phyloP scores from a whole-genome alignment of 2,329 filamentous ascomycete species.

The Microsporum canis region DNA sequence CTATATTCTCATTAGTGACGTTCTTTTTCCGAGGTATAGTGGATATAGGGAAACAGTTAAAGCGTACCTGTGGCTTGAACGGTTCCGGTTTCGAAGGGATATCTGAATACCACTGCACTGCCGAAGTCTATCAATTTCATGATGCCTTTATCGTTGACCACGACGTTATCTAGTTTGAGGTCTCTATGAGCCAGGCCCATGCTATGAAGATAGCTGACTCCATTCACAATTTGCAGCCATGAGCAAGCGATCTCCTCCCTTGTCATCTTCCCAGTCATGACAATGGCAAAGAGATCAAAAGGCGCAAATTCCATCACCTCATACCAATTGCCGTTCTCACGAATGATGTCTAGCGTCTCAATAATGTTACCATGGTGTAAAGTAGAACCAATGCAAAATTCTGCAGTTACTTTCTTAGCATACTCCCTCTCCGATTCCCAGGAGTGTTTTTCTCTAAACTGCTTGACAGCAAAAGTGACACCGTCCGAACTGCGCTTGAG shows the following conservation, averaged over 20 bases:
- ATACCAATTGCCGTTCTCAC: conserved; percentile 89
- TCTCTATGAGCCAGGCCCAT: conserved; percentile 93
- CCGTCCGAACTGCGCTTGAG: conserved; percentile 90
- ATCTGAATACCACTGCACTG: conserved; percentile 91
- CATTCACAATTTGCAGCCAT: conserved; percentile 88
- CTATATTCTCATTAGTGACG: conserved; percentile 29
- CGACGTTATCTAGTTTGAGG: conserved; percentile 93
- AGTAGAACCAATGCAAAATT: conserved; percentile 96
- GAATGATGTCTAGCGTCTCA: conserved; percentile 90
- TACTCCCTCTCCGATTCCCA: conserved; percentile 95
- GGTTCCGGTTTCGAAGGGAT: conserved; percentile 87
- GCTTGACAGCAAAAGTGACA: conserved; percentile 93
- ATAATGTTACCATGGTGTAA: conserved; percentile 97
- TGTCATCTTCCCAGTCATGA: conserved; percentile 97
- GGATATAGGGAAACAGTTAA: background rate
- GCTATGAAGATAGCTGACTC: conserved; percentile 86
- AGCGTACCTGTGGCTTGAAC: conserved; percentile 66
- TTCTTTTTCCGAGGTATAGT: background rate
- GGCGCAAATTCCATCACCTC: conserved; percentile 99
- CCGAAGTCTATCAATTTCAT: conserved; percentile 99
- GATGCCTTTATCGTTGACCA: conserved; percentile 89
- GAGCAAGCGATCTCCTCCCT: conserved; percentile 82
- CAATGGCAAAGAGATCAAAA: conserved; percentile 90
- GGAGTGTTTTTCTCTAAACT: conserved; percentile 81
- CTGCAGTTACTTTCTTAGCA: conserved; percentile 93